Base-by-base conservation (phyloP, 192 early-diverging fungal genomes). In the Entomortierella beljakovae region DNA sequence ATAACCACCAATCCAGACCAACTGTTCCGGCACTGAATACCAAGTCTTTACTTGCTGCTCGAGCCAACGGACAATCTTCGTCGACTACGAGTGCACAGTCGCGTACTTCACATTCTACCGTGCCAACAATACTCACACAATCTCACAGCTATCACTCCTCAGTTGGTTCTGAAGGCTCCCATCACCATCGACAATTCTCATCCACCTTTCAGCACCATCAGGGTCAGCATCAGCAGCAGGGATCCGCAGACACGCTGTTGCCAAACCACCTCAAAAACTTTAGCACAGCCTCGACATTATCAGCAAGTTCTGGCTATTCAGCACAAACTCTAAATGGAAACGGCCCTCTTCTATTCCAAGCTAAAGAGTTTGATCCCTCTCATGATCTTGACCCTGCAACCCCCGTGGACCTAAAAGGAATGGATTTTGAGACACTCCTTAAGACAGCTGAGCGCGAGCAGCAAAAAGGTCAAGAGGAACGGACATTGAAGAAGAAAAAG, bases 351-450 rank as follows among this genome's bases (percentile, higher is more conserved):
- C 9, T 6, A 1, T 55, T 55, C 26, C 57, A 53, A 37, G 37
- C 59, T 28, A 61, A 54, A 32, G 75, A 79, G 56, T 79, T 79
- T 65, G 67, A 79, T 48, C 60, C 66, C 0, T 55, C 32, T 10
- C 28, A 58, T 11, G 75, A 69, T 4, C 64, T 64, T 35, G 46
- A 67, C 10, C 67, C 75, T 0, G 57, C 46, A 1, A 79, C 75
- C 1, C 75, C 67, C 13, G 55, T 50, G 46, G 75, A 79, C n/a
- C 20, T 79, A 13, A 60, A 70, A 50, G 48, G 55, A 0, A 61
- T 79, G 67, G 75, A 79, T 32, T 70, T 79, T 50, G 75, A 79
- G 2, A 37, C 75, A 7, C 56, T 79, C 8, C 29, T 79, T 37
- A 56, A 48, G 22, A 70, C 67, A 18, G 75, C 75, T 20, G 75